Base-by-base conservation (phyloP, 176 grass and related monocot genomes). In the Aegilops tauschii region DNA sequence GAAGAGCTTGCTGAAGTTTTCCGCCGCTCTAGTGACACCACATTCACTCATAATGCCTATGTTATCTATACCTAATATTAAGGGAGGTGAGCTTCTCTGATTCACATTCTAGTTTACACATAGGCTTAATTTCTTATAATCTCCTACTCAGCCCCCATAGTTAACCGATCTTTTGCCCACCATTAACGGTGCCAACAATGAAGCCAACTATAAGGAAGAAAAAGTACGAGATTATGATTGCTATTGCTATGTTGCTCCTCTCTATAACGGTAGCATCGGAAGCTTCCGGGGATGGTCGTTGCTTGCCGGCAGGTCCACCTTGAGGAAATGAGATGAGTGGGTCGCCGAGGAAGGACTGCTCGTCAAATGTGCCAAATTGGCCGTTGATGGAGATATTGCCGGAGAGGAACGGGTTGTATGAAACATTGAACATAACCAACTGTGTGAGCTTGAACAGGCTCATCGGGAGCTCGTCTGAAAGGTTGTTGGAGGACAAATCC, bases 401-500 rank as follows among this genome's bases (percentile, higher is more conserved):
- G 35, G 86, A 87, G 64, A 98, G 89, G 1, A 95, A 83, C 11
- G 45, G 90, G 69, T 98, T 98, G 90, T 89, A 92, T 0, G 96
- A 98, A 65, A 82, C 92, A 36, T 98, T 98, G 90, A 98, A 98
- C 79, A 89, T 85, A 70, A 59, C 82, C 39, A 98, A 88, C 6
- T 82, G 68, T 4, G 78, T 84, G 12, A 98, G 86, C 40, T 81
- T 5, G 79, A 85, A 89, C 39, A 98, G 68, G 81, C 70, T 95
- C 17, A 18, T 12, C 23, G 93, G 96, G 64, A 98, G 84, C 74
- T 91, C 78, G 47, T 86, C 90, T 10, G 96, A 98, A 68, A 98
- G 91, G 65, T 95, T 98, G 82, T 95, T 98, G 84, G 6, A 54
- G 0, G 96, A 95, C 3, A 98, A 72, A 70, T 98, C 96, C 36